These are phyloP conservation scores for Ceriops zippeliana DNA, from an alignment of 345 rosid species.

Conservation along the genomic window DNA sequence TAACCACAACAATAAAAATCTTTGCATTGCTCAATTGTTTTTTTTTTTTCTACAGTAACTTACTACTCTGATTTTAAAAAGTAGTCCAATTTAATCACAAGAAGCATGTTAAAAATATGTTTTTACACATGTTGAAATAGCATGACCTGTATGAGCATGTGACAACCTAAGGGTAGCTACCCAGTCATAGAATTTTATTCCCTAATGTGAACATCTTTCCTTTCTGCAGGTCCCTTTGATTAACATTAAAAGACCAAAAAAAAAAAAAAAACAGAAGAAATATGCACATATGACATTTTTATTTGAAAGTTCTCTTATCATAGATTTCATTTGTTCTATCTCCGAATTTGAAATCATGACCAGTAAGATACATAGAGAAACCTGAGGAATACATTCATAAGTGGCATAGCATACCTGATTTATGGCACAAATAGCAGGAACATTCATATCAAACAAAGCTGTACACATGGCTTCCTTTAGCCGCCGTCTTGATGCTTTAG, in stretches of 20 bases:
- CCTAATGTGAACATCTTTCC: neutral
- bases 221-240: neutral
- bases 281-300: neutral
- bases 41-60: no score
- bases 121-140: slow-evolving; percentile 3
- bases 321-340: neutral
- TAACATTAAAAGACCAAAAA: neutral
- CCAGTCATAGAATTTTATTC: neutral
- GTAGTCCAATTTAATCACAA: neutral
- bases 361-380: slow-evolving; percentile 6
- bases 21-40: neutral
- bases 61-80: neutral
- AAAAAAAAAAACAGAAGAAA: neutral
- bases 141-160: neutral
- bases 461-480: slow-evolving; percentile 72
- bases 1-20: neutral
- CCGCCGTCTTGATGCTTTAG: slow-evolving; percentile 87
- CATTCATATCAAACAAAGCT: slow-evolving; percentile 83
- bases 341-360: slow-evolving; percentile 7
- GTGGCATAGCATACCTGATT: slow-evolving; percentile 49
- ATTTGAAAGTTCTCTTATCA: neutral
- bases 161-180: neutral
- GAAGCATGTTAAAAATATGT: neutral
- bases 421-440: slow-evolving; percentile 85
- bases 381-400: slow-evolving; percentile 7